phyloP scores from a whole-genome alignment of 192 early-diverging fungal species.

The Backusella circina region DNA sequence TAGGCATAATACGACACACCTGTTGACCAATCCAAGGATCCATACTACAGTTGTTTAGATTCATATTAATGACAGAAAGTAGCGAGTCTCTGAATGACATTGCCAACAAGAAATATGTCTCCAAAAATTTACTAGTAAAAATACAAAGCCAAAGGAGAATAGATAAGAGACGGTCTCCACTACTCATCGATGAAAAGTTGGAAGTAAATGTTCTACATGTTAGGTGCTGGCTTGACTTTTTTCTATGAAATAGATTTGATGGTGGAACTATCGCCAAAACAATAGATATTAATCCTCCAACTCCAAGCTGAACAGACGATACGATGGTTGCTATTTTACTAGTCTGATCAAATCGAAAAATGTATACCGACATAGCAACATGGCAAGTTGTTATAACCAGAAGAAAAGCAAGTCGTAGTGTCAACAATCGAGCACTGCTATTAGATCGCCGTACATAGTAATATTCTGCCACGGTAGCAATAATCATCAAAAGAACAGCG shows the following conservation, averaged over 20 bases:
- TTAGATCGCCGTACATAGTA: constrained; percentile 50
- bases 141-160: constrained; percentile 58
- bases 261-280: constrained; percentile 55
- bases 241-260: constrained; percentile 42
- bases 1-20: constrained; percentile 51
- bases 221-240: background rate
- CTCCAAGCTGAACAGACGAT: constrained; percentile 54
- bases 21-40: constrained; percentile 43
- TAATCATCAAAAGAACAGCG: constrained; percentile 49
- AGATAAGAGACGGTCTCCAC: constrained; percentile 53
- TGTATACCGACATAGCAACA: constrained; percentile 42
- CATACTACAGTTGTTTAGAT: constrained; percentile 33
- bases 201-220: constrained; percentile 51
- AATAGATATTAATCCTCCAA: constrained; percentile 54
- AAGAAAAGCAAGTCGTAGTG: constrained; percentile 41
- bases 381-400: constrained; percentile 46
- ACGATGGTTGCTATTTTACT: constrained; percentile 44
- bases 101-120: constrained; percentile 65
- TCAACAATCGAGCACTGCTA: constrained; percentile 24
- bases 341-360: constrained; percentile 20
- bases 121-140: constrained; percentile 63
- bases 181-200: constrained; percentile 55
- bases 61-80: constrained; percentile 29
- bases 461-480: constrained; percentile 54
- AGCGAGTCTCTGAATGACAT: constrained; percentile 62